Base-by-base conservation (phyloP, 345 rosid species). In the Dimocarpus longan region DNA sequence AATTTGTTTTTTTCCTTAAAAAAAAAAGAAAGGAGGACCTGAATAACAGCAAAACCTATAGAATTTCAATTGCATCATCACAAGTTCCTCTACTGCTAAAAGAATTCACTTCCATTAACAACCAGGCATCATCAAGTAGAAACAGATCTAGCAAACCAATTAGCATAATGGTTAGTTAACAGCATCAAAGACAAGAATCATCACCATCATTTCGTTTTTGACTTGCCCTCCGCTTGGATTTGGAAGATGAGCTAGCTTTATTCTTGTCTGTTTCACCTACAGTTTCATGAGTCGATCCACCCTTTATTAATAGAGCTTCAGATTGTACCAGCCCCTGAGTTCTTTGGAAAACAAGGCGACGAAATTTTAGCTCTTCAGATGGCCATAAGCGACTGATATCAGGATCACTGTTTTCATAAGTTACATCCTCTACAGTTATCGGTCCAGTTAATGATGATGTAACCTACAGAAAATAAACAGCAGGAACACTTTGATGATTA, bases 321-420 rank as follows among this genome's bases (percentile, higher is more conserved):
- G 99, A 95, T 83, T 95, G 99, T 76, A 95, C 91, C 85, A 95
- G 79, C 66, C 86, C 81, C 84, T 91, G 94, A 48, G 90, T 83
- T 85, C 99, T 89, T 86, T 86, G 89, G 70, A 95, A 95, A 60
- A 95, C 86, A 87, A 95, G 98, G 73, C 98, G 98, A 6, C 99
- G 93, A 79, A 91, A 92, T 74, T 84, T 76, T 84, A 89, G 81
- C 77, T 90, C 90, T 12, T 43, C 54, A 69, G 84, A 78, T 43
- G 90, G 82, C 84, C 86, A 76, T 80, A 88, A 72, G 69, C 54
- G 78, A 78, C 75, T 82, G 3, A 81, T 72, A 79, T 81, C 89
- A 78, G 78, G 84, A 81, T 86, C 91, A 82, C 78, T 71, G 81
- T 81, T 87, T 87, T 87, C 93, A 84, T 92, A 95, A 60, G 90